Base-by-base conservation (phyloP, 768 basidiomycete genomes). In the Phaeolepiota aurea region DNA sequence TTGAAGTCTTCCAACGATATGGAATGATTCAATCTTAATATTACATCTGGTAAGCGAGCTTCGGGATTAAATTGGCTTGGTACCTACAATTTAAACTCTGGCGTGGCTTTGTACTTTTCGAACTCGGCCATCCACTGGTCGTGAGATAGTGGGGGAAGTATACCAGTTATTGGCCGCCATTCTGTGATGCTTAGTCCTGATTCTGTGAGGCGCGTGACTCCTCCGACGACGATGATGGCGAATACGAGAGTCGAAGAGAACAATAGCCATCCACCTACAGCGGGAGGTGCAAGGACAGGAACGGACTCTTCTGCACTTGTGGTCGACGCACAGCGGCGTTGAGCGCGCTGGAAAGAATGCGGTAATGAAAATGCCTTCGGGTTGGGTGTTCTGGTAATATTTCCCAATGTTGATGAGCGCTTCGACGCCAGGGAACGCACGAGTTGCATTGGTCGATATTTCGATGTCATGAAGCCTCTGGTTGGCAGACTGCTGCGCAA, bases 121-220 rank as follows among this genome's bases (percentile, higher is more conserved):
- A 97, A 98, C 55, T 98, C 94, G 18, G 62, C 67, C 46, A 77
- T 68, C 96, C 96, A 99, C 37, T 87, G 78, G 5, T 66, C 76
- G 16, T 69, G 59, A 1, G 77, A 76, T 25, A 91, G 61, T 0
- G 96, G 96, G 13, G 93, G 93, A 13, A 92, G 55, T 37, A 89
- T 67, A 12, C 96, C 96, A 18, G 88, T 83, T 40, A 98, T 79
- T 10, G 94, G 92, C 38, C 76, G 74, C 96, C 96, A 99, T 71
- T 99, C 96, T 16, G 92, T 96, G 58, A 99, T 99, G 57, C 90
- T 93, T 44, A 99, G 67, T 11, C 96, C 96, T 12, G 91, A 94
- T 62, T 99, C 96, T 1, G 96, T 99, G 44, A 99, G 75, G 32
- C 96, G 84, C 2, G 96, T 99, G 44, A 99, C 76, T 5, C 94